Evolutionary conservation across 2,329 filamentous ascomycete genomes (phyloP).

Genomic region (Alternaria brassicae): DNA sequence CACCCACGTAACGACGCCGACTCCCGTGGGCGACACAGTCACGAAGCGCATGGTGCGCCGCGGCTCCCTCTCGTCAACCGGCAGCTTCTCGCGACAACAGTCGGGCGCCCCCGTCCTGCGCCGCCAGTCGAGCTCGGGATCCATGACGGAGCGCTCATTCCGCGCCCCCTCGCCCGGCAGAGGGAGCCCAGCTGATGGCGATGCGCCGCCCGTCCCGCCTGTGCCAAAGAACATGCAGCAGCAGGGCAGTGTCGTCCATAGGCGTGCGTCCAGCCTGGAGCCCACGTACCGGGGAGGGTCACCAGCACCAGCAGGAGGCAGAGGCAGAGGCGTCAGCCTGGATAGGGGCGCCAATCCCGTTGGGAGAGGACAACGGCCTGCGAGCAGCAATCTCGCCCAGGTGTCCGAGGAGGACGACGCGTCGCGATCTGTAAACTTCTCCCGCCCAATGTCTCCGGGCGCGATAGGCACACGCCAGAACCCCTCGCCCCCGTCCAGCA

Average conservation of each 20-base stretch:
- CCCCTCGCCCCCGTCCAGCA: conserved; percentile 25
- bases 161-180: conserved; percentile 68
- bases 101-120: conserved; percentile 40
- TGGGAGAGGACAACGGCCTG: conserved; percentile 37
- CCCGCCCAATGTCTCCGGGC: conserved; percentile 58
- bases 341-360: conserved; percentile 45
- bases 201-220: conserved; percentile 76
- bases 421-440: conserved; percentile 61
- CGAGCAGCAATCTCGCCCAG: conserved; percentile 50
- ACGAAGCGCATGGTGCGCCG: conserved; percentile 84
- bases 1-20: conserved; percentile 78
- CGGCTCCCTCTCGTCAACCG: conserved; percentile 73
- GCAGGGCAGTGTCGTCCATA: conserved; percentile 37
- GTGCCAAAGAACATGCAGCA: conserved; percentile 64
- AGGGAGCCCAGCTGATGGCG: conserved; percentile 40
- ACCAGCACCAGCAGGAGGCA: conserved; percentile 49
- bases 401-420: conserved; percentile 55
- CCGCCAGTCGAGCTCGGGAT: conserved; percentile 70
- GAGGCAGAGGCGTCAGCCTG: conserved; percentile 50
- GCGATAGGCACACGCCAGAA: conserved; percentile 17
- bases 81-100: conserved; percentile 55
- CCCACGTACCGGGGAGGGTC: conserved; percentile 57
- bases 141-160: conserved; percentile 90
- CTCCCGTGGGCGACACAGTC: conserved; percentile 79
- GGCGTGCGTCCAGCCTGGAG: conserved; percentile 59